These are phyloP conservation scores for Candida smagusa DNA, from an alignment of 1,139 yeast genomes.

Conservation along the genomic window DNA sequence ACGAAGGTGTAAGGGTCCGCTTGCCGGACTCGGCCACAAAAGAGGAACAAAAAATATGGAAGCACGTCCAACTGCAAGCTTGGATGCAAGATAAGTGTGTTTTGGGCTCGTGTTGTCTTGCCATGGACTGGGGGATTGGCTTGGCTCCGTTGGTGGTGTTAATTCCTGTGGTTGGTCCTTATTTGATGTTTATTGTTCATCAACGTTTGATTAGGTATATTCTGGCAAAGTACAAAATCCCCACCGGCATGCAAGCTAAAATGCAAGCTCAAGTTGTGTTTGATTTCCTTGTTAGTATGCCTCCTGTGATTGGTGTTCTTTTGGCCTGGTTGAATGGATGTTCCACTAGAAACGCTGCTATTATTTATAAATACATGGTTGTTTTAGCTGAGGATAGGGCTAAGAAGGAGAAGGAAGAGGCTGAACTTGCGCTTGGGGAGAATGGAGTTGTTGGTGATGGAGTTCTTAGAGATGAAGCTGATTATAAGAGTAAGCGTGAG, in stretches of 20 bases:
- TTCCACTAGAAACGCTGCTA: constrained; percentile 85
- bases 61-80: constrained; percentile 65
- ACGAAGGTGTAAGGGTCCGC: constrained; percentile 53
- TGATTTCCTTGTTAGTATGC: constrained; percentile 69
- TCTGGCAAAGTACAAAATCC: constrained; percentile 52
- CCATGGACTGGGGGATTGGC: constrained; percentile 77
- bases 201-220: constrained; percentile 61
- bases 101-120: constrained; percentile 67
- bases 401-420: constrained; percentile 11
- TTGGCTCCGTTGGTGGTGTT: constrained; percentile 65
- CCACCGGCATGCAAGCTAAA: constrained; percentile 56
- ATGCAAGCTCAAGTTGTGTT: constrained; percentile 71
- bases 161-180: constrained; percentile 79
- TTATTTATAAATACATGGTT: constrained; percentile 54
- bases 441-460: constrained; percentile 2
- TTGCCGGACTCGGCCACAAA: constrained; percentile 52
- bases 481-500: constrained; percentile 1
- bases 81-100: constrained; percentile 85
- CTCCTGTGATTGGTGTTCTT: constrained; percentile 76
- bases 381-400: constrained; percentile 31
- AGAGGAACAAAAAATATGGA: constrained; percentile 68
- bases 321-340: constrained; percentile 81
- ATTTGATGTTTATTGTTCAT: constrained; percentile 75
- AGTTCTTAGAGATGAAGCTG: neutral
- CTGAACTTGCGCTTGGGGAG: constrained; percentile 8